A percentile compares a stretch with the other conserved stretches of the same genome.
These are phyloP conservation scores for Ganoderma multipileum DNA, from an alignment of 1,284 basidiomycete species.

Conservation along the genomic window DNA sequence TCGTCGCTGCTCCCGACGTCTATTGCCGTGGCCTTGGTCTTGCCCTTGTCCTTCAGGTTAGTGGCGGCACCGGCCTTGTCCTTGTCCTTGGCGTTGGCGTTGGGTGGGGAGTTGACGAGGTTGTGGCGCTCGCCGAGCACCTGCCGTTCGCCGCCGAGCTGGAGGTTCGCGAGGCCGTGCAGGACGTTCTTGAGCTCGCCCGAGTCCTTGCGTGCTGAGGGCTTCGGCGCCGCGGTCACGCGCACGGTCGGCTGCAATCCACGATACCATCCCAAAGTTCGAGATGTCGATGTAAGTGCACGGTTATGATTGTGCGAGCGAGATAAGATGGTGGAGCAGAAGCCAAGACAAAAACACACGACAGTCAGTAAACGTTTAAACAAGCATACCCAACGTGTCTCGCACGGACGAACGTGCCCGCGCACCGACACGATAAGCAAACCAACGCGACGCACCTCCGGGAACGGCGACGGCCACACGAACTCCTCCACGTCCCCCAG, in stretches of 20 bases:
- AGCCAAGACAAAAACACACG: neutral
- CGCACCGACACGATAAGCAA: neutral
- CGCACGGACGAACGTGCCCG: neutral
- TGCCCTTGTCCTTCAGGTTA: slow-evolving; percentile 14
- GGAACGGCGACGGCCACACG: slow-evolving; percentile 70
- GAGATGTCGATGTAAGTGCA: neutral
- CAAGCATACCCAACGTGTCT: neutral
- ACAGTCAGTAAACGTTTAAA: neutral
- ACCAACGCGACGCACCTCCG: slow-evolving; percentile 29
- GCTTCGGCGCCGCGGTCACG: slow-evolving; percentile 26
- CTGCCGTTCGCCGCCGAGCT: slow-evolving; percentile 53
- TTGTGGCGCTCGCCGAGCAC: slow-evolving; percentile 51
- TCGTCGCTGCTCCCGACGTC: slow-evolving; percentile 52
- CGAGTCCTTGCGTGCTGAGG: slow-evolving; percentile 20
- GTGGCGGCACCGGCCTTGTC: neutral
- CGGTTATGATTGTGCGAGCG: neutral
- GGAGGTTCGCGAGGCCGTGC: slow-evolving; percentile 61
- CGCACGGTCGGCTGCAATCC: slow-evolving; percentile 33
- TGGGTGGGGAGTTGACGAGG: slow-evolving; percentile 35
- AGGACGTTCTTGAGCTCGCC: slow-evolving; percentile 56
- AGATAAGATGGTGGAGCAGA: neutral
- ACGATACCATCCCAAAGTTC: neutral
- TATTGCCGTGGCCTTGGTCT: slow-evolving; percentile 45
- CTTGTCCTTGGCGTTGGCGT: slow-evolving; percentile 19
- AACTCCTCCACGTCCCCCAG: slow-evolving; percentile 64